Base-by-base conservation (phyloP, 2,329 filamentous ascomycete genomes). In the Ophiostoma sp. region DNA sequence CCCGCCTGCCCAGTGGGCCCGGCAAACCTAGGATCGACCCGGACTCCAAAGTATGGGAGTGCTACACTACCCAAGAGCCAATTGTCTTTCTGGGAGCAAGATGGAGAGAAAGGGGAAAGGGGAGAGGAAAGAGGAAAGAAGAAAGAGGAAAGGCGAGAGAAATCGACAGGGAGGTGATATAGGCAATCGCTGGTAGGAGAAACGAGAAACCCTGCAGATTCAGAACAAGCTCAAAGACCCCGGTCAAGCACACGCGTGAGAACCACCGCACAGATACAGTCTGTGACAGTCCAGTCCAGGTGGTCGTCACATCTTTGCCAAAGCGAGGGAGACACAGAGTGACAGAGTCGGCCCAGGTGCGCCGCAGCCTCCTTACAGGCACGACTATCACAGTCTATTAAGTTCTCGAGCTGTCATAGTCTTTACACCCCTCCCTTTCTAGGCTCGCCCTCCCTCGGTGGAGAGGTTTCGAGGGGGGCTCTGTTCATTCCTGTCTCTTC, bases 11-110 rank as follows among this genome's bases (percentile, higher is more conserved):
- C 65, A 64, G 69, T 71, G 69, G 70, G 49, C 27, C 70, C 70
- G 69, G 69, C 45, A 69, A 49, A 70, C 58, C 65, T 36, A 68
- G 70, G 70, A 70, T 71, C 69, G 70, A 67, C 70, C 69, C 49
- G 52, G 52, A 60, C 40, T n/a, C 66, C 38, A 70, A 38, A 62
- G 62, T 65, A 63, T 65, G 65, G 64, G 44, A 68, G 45, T 63
- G 68, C 18, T 55, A 64, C 55, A 18, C 52, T 58, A 5, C 45
- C 52, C 14, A 18, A n/a, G 8, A 52, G 18, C 16, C 5, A 9
- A 52, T 11, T 18, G 27, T 7, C 14, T 49, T 2, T 52, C 67
- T 65, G 62, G 49, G n/a, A 45, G 52, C 36, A 66, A 68, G 47
- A 52, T n/a, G 52, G 41, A 18, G 40, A 16, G 47, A 64, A 68